Conservation (phyloP, 371 early-diverging fungal genomes). For the Mortierella sp. region DNA sequence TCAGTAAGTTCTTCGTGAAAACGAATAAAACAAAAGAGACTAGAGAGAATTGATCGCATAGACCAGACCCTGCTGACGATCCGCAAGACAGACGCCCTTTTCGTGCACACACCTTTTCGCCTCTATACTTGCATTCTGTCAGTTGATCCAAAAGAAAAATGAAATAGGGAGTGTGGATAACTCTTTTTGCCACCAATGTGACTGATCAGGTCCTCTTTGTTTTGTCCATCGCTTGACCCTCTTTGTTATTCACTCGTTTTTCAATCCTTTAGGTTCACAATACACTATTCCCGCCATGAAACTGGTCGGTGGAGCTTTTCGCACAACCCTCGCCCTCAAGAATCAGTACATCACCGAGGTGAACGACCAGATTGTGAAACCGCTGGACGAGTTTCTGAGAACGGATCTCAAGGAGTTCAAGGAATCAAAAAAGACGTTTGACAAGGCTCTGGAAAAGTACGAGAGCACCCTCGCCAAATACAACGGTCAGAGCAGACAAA, state of each 20-base stretch:
- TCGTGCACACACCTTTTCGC: background rate
- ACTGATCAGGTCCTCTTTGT: background rate
- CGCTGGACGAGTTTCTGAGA: conserved; percentile 72
- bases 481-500: conserved; percentile 68
- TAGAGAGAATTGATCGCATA: background rate
- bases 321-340: conserved; percentile 45
- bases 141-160: background rate
- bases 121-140: background rate
- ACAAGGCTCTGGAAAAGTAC: conserved; percentile 72
- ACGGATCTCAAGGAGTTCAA: conserved; percentile 74
- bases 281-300: conserved; percentile 50
- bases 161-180: background rate
- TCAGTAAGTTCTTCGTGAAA: conserved; percentile 37
- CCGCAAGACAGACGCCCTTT: background rate
- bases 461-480: conserved; percentile 74
- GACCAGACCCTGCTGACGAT: conserved; percentile 1
- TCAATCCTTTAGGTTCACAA: conserved; percentile 36
- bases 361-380: conserved; percentile 70
- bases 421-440: conserved; percentile 70
- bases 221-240: background rate
- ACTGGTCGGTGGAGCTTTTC: conserved; percentile 43
- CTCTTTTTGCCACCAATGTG: conserved; percentile 6
- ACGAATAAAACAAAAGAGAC: background rate
- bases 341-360: conserved; percentile 67
- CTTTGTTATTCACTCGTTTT: background rate